phyloP scores from a whole-genome alignment of 2,329 filamentous ascomycete genomes.

The Phaeoacremonium minimum region DNA sequence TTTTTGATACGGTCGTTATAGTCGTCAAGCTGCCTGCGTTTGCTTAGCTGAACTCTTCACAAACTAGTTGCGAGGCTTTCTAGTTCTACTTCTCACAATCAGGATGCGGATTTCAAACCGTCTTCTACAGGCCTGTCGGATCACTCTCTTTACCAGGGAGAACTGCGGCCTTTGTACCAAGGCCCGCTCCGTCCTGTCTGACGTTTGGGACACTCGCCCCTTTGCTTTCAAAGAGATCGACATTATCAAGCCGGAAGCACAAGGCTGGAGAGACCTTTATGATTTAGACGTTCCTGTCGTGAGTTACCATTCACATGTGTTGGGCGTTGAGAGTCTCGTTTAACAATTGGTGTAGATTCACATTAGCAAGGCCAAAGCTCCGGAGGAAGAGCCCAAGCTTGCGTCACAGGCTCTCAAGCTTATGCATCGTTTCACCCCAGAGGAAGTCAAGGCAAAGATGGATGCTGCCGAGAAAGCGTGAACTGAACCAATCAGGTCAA shows the following conservation, averaged over 20 bases:
- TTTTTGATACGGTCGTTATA: no score
- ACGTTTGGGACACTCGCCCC: conserved; percentile 62
- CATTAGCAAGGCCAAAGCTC: conserved; percentile 52
- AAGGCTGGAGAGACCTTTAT: conserved; percentile 68
- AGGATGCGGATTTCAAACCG: conserved; percentile 47
- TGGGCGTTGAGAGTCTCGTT: neutral
- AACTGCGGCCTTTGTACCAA: conserved; percentile 68
- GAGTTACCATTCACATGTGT: conserved; percentile 20
- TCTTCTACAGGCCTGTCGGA: conserved; percentile 52
- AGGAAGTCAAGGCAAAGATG: conserved; percentile 66
- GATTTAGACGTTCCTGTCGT: conserved; percentile 82
- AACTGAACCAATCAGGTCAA: conserved; percentile 3
- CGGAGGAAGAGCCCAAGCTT: conserved; percentile 47
- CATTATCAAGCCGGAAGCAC: conserved; percentile 58
- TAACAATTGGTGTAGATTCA: conserved; percentile 45
- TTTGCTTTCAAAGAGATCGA: conserved; percentile 69
- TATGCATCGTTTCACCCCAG: conserved; percentile 71
- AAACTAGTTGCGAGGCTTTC: no score
- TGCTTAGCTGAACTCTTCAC: no score
- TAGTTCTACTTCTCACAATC: no score
- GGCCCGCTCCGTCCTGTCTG: conserved; percentile 63
- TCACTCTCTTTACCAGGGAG: conserved; percentile 71
- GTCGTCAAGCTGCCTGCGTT: no score
- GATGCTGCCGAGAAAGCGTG: conserved; percentile 44
- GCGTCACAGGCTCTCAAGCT: conserved; percentile 62